A percentile compares a stretch with the other conserved stretches of the same genome.
These are phyloP conservation scores for Suillus ampliporus DNA, from an alignment of 768 basidiomycete species.

Conservation along the genomic window DNA sequence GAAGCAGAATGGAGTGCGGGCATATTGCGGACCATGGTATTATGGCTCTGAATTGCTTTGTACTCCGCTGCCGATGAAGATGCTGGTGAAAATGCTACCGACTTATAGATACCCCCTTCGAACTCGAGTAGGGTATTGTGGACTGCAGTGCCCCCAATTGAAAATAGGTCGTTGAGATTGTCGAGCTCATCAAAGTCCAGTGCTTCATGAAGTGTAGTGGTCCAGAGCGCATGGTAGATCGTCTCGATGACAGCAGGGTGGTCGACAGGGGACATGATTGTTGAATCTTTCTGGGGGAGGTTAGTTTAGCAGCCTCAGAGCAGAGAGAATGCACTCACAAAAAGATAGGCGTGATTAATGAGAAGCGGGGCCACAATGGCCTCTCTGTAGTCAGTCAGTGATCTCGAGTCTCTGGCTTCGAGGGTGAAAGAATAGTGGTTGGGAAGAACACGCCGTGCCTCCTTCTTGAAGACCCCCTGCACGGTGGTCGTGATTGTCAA, in stretches of 20 bases:
- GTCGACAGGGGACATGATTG: not conserved
- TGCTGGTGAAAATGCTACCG: not conserved
- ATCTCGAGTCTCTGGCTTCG: not conserved
- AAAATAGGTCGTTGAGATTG: not conserved
- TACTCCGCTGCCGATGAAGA: not conserved
- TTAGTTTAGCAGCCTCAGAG: not conserved
- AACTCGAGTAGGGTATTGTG: not conserved
- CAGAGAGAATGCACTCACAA: not conserved
- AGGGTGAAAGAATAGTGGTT: not conserved
- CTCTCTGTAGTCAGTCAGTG: not conserved
- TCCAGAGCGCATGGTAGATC: not conserved
- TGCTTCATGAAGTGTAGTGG: not conserved
- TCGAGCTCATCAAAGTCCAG: not conserved
- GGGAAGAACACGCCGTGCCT: not conserved
- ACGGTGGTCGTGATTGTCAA: not conserved
- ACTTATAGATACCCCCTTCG: not conserved
- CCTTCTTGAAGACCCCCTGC: not conserved
- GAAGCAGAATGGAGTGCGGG: not conserved
- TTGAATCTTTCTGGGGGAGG: not conserved
- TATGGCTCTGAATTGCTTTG: not conserved
- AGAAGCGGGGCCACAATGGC: not conserved
- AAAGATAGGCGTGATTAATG: not conserved
- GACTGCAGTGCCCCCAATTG: not conserved
- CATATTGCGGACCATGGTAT: not conserved
- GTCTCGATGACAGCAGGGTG: not conserved